phyloP scores from a whole-genome alignment of 495 filamentous ascomycete species.

The Aspergillus incahuasiensis region DNA sequence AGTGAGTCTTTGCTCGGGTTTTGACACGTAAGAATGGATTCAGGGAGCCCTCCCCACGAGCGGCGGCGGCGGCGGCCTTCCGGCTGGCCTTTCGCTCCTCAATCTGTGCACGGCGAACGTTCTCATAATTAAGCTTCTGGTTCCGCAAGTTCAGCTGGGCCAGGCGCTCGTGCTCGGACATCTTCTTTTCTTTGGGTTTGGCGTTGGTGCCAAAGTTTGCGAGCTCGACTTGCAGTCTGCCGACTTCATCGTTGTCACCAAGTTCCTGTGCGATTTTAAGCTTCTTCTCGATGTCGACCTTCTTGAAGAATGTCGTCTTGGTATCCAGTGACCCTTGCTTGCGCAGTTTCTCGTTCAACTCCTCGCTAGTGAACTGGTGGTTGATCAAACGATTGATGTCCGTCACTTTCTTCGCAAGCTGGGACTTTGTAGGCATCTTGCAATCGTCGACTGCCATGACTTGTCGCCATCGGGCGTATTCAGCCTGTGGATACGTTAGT shows the following conservation, averaged over 20 bases:
- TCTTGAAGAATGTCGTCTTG: slow-evolving; percentile 59
- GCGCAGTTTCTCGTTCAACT: slow-evolving; percentile 70
- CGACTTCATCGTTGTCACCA: slow-evolving; percentile 57
- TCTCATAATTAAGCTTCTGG: slow-evolving; percentile 71
- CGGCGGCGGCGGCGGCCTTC: slow-evolving; percentile 51
- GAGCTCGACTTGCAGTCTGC: slow-evolving; percentile 61
- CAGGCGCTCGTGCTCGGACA: slow-evolving; percentile 67
- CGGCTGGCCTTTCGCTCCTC: slow-evolving; percentile 66
- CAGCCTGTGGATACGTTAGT: slow-evolving; percentile 50
- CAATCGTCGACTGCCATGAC: slow-evolving; percentile 66
- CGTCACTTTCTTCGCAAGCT: slow-evolving; percentile 63
- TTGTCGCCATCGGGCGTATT: slow-evolving; percentile 78
- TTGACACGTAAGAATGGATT: slow-evolving; percentile 60
- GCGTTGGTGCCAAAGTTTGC: slow-evolving; percentile 58
- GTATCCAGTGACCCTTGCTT: slow-evolving; percentile 58
- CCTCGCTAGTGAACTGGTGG: slow-evolving; percentile 71
- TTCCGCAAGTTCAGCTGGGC: slow-evolving; percentile 72
- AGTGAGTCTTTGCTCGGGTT: slow-evolving; percentile 57
- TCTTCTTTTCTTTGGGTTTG: slow-evolving; percentile 42
- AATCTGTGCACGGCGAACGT: slow-evolving; percentile 78
- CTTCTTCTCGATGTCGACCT: slow-evolving; percentile 54
- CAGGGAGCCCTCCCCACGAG: slow-evolving; percentile 46
- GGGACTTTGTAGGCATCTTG: slow-evolving; percentile 61
- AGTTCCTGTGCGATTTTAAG: slow-evolving; percentile 59
- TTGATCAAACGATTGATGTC: slow-evolving; percentile 78